phyloP scores from a whole-genome alignment of 169 alveolate species.

The Neospora caninum region DNA sequence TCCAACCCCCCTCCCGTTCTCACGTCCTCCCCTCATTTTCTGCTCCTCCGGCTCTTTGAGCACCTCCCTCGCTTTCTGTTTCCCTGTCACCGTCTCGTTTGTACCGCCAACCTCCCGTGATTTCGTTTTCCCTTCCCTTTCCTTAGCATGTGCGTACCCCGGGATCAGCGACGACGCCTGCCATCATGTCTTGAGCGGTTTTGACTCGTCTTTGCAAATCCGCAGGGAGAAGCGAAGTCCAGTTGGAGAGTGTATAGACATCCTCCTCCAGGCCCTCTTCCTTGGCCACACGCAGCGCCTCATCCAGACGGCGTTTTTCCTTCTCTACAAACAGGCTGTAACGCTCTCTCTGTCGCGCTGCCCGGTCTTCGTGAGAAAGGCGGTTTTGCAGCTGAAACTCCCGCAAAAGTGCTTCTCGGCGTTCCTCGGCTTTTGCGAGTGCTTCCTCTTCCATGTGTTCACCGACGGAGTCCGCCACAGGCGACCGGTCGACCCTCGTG shows the following conservation, averaged over 20 bases:
- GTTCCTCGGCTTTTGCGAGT: neutral
- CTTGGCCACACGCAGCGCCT: slow-evolving; percentile 16
- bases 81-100: too few relatives aligned
- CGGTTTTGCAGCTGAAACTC: neutral
- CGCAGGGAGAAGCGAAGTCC: slow-evolving; percentile 57
- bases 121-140: neutral
- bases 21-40: too few relatives aligned
- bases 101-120: neutral
- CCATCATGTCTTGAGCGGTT: slow-evolving; percentile 30
- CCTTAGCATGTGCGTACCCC: slow-evolving; percentile 44
- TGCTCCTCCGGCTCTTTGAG: too few relatives aligned
- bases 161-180: slow-evolving; percentile 56
- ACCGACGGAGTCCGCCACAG: neutral
- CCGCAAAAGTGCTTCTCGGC: neutral
- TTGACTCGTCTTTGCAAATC: slow-evolving; percentile 44
- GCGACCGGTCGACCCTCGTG: neutral
- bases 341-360: neutral
- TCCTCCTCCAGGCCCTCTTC: slow-evolving; percentile 32
- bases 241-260: slow-evolving; percentile 59
- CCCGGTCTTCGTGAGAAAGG: neutral
- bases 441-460: neutral
- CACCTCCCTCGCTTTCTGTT: too few relatives aligned
- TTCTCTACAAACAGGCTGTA: neutral
- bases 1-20: too few relatives aligned
- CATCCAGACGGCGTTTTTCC: slow-evolving; percentile 8